phyloP scores from a whole-genome alignment of 2,329 filamentous ascomycete species.

The Xenosphaeropsis pyriputrescens region DNA sequence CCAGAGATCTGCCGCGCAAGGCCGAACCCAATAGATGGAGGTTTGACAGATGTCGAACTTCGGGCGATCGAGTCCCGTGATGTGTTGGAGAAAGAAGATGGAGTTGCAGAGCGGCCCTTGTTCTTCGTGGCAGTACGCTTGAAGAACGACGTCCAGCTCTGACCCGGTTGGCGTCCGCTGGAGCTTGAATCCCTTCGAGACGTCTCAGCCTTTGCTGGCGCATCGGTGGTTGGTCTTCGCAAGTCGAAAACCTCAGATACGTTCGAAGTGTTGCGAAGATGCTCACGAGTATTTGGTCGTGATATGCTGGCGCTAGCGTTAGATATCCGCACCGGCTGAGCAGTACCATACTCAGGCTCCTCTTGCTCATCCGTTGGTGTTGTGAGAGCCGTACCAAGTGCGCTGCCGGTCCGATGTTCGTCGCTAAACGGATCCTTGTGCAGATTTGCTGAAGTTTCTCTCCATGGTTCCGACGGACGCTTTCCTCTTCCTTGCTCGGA shows the following conservation, averaged over 20 bases:
- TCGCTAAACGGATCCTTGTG: constrained; percentile 3
- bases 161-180: constrained; percentile 24
- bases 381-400: constrained; percentile 12
- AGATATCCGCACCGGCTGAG: constrained; percentile 30
- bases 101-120: constrained; percentile 33
- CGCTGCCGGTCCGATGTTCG: constrained; percentile 8
- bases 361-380: constrained; percentile 15
- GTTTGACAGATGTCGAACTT: constrained; percentile 32
- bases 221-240: constrained; percentile 3
- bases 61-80: constrained; percentile 69
- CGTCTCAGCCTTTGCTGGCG: constrained; percentile 26
- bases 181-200: constrained; percentile 39
- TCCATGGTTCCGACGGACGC: constrained; percentile 10
- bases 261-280: constrained; percentile 30
- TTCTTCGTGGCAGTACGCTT: constrained; percentile 36
- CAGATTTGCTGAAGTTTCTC: constrained; percentile 8
- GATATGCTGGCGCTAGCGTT: constrained; percentile 28
- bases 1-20: constrained; percentile 12
- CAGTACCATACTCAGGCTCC: constrained; percentile 27
- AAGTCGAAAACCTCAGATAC: constrained; percentile 36
- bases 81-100: constrained; percentile 82
- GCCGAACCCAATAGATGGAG: constrained; percentile 26
- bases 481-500: constrained; percentile 20
- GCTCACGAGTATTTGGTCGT: constrained; percentile 17
- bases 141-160: constrained; percentile 61